These are phyloP conservation scores for Pichia paraexigua DNA, from an alignment of 805 yeast genomes.

Conservation along the genomic window DNA sequence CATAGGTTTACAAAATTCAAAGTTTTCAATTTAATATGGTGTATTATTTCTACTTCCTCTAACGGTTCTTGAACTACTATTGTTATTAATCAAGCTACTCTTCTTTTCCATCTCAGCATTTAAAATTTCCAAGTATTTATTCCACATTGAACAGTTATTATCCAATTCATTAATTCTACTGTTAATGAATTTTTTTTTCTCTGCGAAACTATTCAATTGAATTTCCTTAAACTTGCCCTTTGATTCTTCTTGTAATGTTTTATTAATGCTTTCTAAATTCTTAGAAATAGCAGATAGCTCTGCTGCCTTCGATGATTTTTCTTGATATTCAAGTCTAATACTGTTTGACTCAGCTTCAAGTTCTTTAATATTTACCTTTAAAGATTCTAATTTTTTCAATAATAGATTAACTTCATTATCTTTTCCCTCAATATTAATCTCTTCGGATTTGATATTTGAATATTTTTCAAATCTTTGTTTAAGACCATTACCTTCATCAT, in stretches of 20 bases:
- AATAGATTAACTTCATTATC: slow-evolving; percentile 11
- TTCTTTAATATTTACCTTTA: slow-evolving; percentile 10
- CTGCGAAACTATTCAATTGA: slow-evolving; percentile 10
- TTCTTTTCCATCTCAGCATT: slow-evolving; percentile 21
- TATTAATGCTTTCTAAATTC: slow-evolving; percentile 19
- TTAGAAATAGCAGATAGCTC: slow-evolving; percentile 29
- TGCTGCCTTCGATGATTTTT: slow-evolving; percentile 39
- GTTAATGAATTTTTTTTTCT: slow-evolving; percentile 5
- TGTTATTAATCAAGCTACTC: neutral
- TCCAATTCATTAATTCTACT: slow-evolving; percentile 11
- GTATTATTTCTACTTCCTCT: slow-evolving; percentile 21
- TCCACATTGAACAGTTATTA: slow-evolving; percentile 21
- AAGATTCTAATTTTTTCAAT: slow-evolving; percentile 4
- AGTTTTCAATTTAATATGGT: slow-evolving; percentile 13
- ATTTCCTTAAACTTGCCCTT: slow-evolving; percentile 30
- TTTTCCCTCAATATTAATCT: slow-evolving; percentile 3
- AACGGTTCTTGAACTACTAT: slow-evolving; percentile 4
- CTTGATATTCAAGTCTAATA: slow-evolving; percentile 37
- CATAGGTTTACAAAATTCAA: neutral
- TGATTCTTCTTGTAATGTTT: slow-evolving; percentile 22
- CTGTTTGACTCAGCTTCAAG: slow-evolving; percentile 20
- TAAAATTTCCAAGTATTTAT: slow-evolving; percentile 18
- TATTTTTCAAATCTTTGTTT: slow-evolving; percentile 2
- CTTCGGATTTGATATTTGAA: slow-evolving; percentile 8
- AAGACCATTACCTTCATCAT: slow-evolving; percentile 10